A percentile compares a stretch with the other conserved stretches of the same genome.
Evolutionary conservation across 768 basidiomycete species (phyloP).

Genomic region (Gloeostereum incarnatum): DNA sequence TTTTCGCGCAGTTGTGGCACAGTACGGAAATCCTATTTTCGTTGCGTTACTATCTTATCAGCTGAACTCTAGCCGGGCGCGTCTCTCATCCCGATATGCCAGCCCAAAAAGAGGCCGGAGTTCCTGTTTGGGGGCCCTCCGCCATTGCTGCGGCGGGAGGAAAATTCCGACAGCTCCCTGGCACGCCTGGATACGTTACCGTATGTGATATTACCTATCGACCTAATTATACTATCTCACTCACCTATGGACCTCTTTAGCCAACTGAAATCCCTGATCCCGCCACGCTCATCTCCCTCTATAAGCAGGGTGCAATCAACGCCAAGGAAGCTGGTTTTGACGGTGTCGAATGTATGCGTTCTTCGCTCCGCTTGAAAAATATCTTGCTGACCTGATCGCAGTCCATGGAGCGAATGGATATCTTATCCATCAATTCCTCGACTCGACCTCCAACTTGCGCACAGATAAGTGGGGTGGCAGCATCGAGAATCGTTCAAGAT

Average conservation of each 20-base stretch:
- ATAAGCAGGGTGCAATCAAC: slow-evolving; percentile 21
- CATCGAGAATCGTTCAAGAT: slow-evolving; percentile 29
- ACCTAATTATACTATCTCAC: background rate
- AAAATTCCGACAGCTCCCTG: slow-evolving; percentile 16
- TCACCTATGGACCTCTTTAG: slow-evolving; percentile 8
- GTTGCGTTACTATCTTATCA: background rate
- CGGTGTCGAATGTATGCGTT: slow-evolving; percentile 22
- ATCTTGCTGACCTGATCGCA: too few relatives aligned
- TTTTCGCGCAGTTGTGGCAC: slow-evolving; percentile 17
- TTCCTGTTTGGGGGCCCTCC: slow-evolving; percentile 19
- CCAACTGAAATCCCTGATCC: slow-evolving; percentile 21
- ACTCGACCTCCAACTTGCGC: slow-evolving; percentile 22
- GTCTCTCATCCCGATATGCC: slow-evolving; percentile 16
- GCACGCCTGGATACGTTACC: slow-evolving; percentile 17
- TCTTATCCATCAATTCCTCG: slow-evolving; percentile 27
- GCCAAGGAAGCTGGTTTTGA: slow-evolving; percentile 27
- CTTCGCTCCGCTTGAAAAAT: too few relatives aligned
- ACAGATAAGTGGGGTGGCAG: slow-evolving; percentile 35
- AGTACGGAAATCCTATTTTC: slow-evolving; percentile 1
- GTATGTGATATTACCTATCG: slow-evolving; percentile 2
- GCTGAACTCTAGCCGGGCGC: slow-evolving; percentile 15
- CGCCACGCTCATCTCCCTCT: slow-evolving; percentile 15
- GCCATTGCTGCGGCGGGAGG: slow-evolving; percentile 16
- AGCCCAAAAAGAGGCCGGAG: slow-evolving; percentile 18
- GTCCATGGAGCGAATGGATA: slow-evolving; percentile 22